phyloP scores from a whole-genome alignment of 2,329 filamentous ascomycete genomes.

The Phialemoniopsis sp. region DNA sequence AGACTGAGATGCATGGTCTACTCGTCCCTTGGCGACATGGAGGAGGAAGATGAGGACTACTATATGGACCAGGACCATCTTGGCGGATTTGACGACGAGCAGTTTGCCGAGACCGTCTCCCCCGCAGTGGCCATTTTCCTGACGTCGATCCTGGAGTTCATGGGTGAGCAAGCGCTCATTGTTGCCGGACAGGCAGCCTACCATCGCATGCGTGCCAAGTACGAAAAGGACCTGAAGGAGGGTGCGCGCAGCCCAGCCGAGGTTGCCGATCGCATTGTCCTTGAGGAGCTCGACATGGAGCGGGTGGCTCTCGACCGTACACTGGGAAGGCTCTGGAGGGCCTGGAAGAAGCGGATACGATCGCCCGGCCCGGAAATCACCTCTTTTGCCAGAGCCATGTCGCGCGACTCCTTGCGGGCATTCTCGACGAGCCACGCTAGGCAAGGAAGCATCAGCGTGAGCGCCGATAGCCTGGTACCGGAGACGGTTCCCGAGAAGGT shows the following conservation, averaged over 20 bases:
- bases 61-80: constrained; percentile 79
- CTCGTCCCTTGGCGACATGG: constrained; percentile 91
- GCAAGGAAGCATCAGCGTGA: constrained; percentile 30
- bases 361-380: constrained; percentile 43
- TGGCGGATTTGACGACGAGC: constrained; percentile 51
- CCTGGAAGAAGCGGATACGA: constrained; percentile 85
- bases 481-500: too few species aligned
- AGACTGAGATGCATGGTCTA: constrained; percentile 97
- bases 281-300: constrained; percentile 90
- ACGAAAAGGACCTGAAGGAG: constrained; percentile 55
- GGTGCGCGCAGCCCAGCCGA: constrained; percentile 40
- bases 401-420: constrained; percentile 37
- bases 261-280: constrained; percentile 64
- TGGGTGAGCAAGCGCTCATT: constrained; percentile 88
- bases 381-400: constrained; percentile 40
- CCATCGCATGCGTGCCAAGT: constrained; percentile 56
- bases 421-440: constrained; percentile 25
- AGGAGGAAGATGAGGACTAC: constrained; percentile 94
- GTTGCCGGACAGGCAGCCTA: constrained; percentile 82
- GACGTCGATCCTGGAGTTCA: constrained; percentile 88
- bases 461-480: constrained; percentile 5
- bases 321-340: constrained; percentile 85
- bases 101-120: constrained; percentile 67
- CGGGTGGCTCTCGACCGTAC: constrained; percentile 86
- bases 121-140: constrained; percentile 94